Evolutionary conservation across 139 green algal genomes (phyloP).

Genomic region (Coelastrella sp.): DNA sequence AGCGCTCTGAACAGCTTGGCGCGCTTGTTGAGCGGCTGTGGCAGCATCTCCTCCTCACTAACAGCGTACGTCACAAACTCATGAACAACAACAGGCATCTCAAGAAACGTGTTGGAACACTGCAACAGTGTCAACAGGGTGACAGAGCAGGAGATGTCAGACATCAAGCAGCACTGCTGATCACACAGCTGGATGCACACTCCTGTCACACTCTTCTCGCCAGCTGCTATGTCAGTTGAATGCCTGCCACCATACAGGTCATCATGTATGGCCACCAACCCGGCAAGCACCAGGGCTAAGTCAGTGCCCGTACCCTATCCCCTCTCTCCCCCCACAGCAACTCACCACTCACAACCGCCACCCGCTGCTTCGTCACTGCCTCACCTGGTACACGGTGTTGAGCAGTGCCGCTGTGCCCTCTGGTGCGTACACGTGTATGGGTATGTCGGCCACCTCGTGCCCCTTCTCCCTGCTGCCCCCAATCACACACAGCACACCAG

Average conservation of each 20-base stretch:
- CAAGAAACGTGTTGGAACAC: slow-evolving; percentile 80
- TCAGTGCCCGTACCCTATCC: too few relatives aligned
- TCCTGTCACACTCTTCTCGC: too few relatives aligned
- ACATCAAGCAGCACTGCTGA: not conserved
- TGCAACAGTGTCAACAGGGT: slow-evolving; percentile 4
- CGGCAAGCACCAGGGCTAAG: too few relatives aligned
- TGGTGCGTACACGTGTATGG: slow-evolving; percentile 87
- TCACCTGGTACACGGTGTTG: slow-evolving; percentile 59
- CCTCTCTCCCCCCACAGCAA: not conserved
- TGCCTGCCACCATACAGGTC: too few relatives aligned
- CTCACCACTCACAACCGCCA: too few relatives aligned
- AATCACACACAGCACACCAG: slow-evolving; percentile 84
- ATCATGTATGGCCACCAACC: not conserved
- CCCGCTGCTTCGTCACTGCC: not conserved
- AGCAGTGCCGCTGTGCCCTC: slow-evolving; percentile 77
- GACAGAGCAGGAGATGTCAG: not conserved
- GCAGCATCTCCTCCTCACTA: slow-evolving; percentile 27
- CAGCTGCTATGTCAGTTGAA: too few relatives aligned
- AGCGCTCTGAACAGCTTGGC: slow-evolving; percentile 58
- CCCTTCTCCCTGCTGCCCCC: slow-evolving; percentile 65
- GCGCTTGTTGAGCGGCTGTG: slow-evolving; percentile 53
- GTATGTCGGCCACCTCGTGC: slow-evolving; percentile 78
- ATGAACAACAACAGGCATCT: slow-evolving; percentile 83
- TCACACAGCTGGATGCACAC: not conserved
- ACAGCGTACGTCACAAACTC: slow-evolving; percentile 62